Conservation (phyloP, 352 stramenopile genomes). For the Pythium scleroteichum region DNA sequence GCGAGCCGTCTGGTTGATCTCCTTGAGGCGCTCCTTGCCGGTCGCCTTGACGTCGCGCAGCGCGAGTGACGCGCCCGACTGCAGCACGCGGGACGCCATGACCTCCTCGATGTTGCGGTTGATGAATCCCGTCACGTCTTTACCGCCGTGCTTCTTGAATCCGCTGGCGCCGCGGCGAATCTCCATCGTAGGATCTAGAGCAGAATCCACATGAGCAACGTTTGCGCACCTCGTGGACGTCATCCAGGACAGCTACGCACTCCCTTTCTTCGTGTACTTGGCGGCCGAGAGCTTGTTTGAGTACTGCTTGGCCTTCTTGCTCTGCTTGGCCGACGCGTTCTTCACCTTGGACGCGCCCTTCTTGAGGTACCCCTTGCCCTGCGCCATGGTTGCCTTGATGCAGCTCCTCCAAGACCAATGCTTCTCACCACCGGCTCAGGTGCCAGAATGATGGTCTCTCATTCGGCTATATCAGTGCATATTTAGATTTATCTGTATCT, state of each 20-base stretch:
- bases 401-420: not conserved
- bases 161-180: conserved; percentile 66
- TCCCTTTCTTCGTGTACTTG: conserved; percentile 89
- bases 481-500: too few species aligned
- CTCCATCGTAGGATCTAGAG: conserved; percentile 75
- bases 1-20: conserved; percentile 78
- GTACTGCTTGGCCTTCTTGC: conserved; percentile 72
- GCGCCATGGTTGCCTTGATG: conserved; percentile 48
- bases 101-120: conserved; percentile 89
- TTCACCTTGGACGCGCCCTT: conserved; percentile 74
- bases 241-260: conserved; percentile 42
- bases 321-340: conserved; percentile 66
- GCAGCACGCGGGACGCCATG: conserved; percentile 82
- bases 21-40: conserved; percentile 83
- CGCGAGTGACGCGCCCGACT: conserved; percentile 58
- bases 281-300: conserved; percentile 77
- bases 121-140: conserved; percentile 80
- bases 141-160: conserved; percentile 78
- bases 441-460: too few species aligned
- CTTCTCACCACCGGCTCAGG: not conserved
- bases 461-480: too few species aligned
- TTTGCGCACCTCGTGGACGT: not conserved
- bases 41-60: conserved; percentile 65
- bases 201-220: not conserved
- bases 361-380: conserved; percentile 82